These are phyloP conservation scores for Nasturtium officinale DNA, from an alignment of 345 rosid genomes.

Conservation along the genomic window DNA sequence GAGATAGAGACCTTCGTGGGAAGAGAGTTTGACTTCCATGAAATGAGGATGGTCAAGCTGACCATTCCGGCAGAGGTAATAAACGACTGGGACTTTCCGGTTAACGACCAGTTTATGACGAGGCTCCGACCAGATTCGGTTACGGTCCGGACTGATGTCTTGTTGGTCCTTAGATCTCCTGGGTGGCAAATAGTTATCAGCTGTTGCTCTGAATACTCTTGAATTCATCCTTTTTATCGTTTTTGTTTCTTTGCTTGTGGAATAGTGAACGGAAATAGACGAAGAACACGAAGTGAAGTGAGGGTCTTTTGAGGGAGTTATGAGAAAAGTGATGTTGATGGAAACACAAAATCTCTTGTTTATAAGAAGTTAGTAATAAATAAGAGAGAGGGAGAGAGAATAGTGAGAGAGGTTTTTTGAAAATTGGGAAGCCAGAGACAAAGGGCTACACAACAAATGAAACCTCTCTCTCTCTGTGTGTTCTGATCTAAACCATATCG, in stretches of 20 bases:
- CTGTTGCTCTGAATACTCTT: conserved; percentile 49
- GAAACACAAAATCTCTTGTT: conserved; percentile 43
- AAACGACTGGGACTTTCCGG: conserved; percentile 74
- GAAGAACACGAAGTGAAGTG: conserved; percentile 26
- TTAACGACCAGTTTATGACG: conserved; percentile 45
- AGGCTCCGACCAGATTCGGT: conserved; percentile 60
- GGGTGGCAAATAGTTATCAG: conserved; percentile 42
- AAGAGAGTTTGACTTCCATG: conserved; percentile 85
- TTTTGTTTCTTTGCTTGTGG: conserved; percentile 28
- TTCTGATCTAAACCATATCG: conserved; percentile 26
- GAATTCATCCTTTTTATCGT: conserved; percentile 50
- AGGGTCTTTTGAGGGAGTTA: not conserved
- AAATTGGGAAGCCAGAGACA: conserved; percentile 39
- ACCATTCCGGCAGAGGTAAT: conserved; percentile 83
- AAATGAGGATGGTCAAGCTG: conserved; percentile 98
- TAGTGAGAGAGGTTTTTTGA: not conserved
- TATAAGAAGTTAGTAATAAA: conserved; percentile 20
- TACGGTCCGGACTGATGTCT: conserved; percentile 70
- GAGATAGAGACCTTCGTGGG: conserved; percentile 77
- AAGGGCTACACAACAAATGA: conserved; percentile 37
- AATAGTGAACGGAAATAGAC: conserved; percentile 18
- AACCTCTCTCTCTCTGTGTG: conserved; percentile 38
- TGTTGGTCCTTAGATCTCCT: conserved; percentile 51
- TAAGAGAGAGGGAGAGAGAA: conserved; percentile 10
- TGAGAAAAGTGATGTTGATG: conserved; percentile 30